Evolutionary conservation across 176 grass and related monocot genomes (phyloP).

Genomic region (Musa schizocarpa): DNA sequence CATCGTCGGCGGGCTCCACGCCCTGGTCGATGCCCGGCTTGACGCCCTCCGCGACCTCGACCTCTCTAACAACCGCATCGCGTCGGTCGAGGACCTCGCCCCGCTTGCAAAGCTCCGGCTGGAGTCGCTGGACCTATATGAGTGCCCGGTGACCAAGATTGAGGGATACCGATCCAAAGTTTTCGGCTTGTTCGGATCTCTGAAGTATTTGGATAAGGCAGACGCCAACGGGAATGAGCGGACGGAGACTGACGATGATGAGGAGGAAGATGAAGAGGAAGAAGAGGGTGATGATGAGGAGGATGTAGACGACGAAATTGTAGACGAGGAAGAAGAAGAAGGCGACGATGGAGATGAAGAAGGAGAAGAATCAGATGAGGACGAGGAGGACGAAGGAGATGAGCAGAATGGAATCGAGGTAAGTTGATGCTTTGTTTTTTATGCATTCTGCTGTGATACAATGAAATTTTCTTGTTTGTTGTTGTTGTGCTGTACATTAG

Average conservation of each 20-base stretch:
- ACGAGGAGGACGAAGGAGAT: background rate
- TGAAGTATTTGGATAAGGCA: conserved; percentile 46
- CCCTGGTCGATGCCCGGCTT: conserved; percentile 33
- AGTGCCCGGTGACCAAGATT: conserved; percentile 56
- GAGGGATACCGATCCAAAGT: conserved; percentile 46
- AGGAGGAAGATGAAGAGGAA: conserved; percentile 42
- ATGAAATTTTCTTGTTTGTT: too few relatives aligned
- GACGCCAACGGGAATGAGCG: conserved; percentile 57
- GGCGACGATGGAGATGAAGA: conserved; percentile 22
- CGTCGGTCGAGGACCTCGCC: conserved; percentile 32
- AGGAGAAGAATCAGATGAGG: conserved; percentile 17
- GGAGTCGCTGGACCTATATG: conserved; percentile 40
- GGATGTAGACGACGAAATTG: background rate
- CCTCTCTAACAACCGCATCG: conserved; percentile 59
- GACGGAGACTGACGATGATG: conserved; percentile 37
- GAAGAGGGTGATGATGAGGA: conserved; percentile 12
- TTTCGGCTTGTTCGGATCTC: conserved; percentile 30
- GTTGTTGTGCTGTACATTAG: too few relatives aligned
- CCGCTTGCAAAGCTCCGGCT: conserved; percentile 31
- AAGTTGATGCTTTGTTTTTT: background rate
- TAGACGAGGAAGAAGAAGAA: background rate
- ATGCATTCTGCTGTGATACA: too few relatives aligned
- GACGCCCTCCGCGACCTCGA: conserved; percentile 45
- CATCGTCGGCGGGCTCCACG: conserved; percentile 37
- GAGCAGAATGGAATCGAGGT: background rate